phyloP scores from a whole-genome alignment of 495 filamentous ascomycete genomes.

The Hypoxylon crocopeplum region DNA sequence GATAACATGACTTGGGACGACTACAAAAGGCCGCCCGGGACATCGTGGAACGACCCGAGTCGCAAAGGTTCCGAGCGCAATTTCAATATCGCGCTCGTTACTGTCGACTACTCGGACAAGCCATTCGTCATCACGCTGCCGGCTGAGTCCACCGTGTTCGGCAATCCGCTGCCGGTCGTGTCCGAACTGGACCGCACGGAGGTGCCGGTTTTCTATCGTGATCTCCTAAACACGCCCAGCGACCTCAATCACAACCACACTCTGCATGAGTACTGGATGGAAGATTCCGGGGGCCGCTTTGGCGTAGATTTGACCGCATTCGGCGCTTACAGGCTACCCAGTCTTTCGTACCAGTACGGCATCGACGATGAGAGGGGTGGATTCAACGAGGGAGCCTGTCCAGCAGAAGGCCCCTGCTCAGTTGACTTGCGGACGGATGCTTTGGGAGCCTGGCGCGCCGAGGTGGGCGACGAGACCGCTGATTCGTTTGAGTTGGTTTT shows the following conservation, averaged over 20 bases:
- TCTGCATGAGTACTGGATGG: constrained; percentile 57
- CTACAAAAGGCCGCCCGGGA: constrained; percentile 43
- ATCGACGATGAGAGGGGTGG: constrained; percentile 43
- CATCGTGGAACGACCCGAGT: constrained; percentile 45
- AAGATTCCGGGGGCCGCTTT: constrained; percentile 49
- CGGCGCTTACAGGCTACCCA: constrained; percentile 48
- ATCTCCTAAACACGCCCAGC: constrained; percentile 48
- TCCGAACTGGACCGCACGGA: constrained; percentile 41
- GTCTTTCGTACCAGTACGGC: constrained; percentile 44
- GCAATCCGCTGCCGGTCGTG: constrained; percentile 44
- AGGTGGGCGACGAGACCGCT: constrained; percentile 46
- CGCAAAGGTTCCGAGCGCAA: constrained; percentile 41
- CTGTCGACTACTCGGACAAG: constrained; percentile 48
- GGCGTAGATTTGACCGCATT: constrained; percentile 54
- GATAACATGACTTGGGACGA: constrained; percentile 54
- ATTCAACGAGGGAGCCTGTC: constrained; percentile 47
- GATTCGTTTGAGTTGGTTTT: constrained; percentile 47
- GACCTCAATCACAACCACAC: constrained; percentile 51
- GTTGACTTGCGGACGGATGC: constrained; percentile 49
- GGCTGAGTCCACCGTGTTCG: constrained; percentile 46
- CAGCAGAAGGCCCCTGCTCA: constrained; percentile 38
- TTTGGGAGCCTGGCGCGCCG: constrained; percentile 46
- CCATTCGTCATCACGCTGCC: constrained; percentile 47
- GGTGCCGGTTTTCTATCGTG: constrained; percentile 50
- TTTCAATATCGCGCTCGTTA: constrained; percentile 53